Evolutionary conservation across 495 filamentous ascomycete species (phyloP).

Genomic region (Aspergillus heteromorphus): DNA sequence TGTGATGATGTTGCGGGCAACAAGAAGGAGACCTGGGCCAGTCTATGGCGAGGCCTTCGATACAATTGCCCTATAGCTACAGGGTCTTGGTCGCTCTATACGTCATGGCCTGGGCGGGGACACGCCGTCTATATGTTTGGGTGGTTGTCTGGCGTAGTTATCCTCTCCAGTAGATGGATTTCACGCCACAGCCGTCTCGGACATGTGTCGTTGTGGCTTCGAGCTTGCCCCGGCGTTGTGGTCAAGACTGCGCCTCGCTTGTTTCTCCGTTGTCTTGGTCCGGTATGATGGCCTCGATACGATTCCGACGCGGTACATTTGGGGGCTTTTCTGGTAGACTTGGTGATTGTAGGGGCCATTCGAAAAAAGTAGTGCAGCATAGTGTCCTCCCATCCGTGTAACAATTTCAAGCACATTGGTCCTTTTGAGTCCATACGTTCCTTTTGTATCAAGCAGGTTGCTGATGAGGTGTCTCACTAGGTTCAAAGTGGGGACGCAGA

Average conservation of each 20-base stretch:
- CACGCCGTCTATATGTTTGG: constrained; percentile 12
- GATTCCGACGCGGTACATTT: constrained; percentile 54
- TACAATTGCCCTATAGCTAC: constrained; percentile 82
- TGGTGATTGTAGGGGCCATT: background rate
- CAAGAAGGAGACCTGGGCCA: constrained; percentile 78
- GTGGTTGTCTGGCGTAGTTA: constrained; percentile 19
- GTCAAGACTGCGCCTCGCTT: constrained; percentile 19
- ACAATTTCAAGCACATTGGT: background rate
- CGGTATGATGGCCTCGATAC: constrained; percentile 48
- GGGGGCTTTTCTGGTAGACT: background rate
- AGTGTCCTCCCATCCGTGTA: background rate
- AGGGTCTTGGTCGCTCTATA: constrained; percentile 23
- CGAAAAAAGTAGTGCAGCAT: background rate
- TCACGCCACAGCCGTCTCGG: constrained; percentile 41
- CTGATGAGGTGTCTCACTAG: constrained; percentile 21
- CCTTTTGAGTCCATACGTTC: background rate
- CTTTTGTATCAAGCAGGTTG: background rate
- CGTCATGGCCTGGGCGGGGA: background rate
- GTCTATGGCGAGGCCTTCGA: constrained; percentile 64
- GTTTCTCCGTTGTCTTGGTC: constrained; percentile 27
- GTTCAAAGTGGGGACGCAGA: constrained; percentile 9
- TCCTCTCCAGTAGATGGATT: constrained; percentile 42
- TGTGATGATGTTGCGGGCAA: too few relatives aligned
- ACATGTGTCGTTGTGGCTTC: constrained; percentile 10
- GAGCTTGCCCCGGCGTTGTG: constrained; percentile 6